Evolutionary conservation across 768 basidiomycete species (phyloP).

Genomic region (Leccinum imitatum): DNA sequence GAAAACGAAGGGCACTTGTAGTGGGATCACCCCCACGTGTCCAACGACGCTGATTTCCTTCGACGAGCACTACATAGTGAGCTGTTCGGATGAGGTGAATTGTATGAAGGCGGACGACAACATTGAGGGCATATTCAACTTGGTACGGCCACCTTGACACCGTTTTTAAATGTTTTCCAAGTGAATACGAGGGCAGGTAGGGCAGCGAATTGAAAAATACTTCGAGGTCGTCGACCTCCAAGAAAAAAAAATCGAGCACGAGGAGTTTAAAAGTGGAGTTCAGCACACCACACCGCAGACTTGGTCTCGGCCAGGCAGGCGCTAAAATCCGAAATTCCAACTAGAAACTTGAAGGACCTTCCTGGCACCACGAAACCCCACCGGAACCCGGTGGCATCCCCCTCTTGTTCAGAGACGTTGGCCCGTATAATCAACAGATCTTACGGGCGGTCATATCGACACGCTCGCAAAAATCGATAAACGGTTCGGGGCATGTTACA

Average conservation of each 20-base stretch:
- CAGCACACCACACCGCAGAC: too few species aligned
- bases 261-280: not conserved
- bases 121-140: not conserved
- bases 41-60: not conserved
- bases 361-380: not conserved
- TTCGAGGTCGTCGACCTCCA: not conserved
- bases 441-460: not conserved
- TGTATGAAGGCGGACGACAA: not conserved
- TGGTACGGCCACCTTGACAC: not conserved
- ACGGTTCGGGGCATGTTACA: not conserved
- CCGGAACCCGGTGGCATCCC: not conserved
- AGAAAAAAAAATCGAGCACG: not conserved
- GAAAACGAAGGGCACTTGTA: not conserved
- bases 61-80: not conserved
- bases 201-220: not conserved
- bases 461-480: not conserved
- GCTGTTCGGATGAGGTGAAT: not conserved
- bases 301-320: not conserved
- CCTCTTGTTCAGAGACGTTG: not conserved
- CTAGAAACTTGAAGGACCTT: not conserved
- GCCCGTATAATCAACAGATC: slow-evolving; percentile 3
- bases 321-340: slow-evolving; percentile 1
- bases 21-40: not conserved
- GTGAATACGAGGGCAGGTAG: not conserved
- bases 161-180: not conserved